Evolutionary conservation across 495 filamentous ascomycete species (phyloP).

Genomic region (Tuber calosporum): DNA sequence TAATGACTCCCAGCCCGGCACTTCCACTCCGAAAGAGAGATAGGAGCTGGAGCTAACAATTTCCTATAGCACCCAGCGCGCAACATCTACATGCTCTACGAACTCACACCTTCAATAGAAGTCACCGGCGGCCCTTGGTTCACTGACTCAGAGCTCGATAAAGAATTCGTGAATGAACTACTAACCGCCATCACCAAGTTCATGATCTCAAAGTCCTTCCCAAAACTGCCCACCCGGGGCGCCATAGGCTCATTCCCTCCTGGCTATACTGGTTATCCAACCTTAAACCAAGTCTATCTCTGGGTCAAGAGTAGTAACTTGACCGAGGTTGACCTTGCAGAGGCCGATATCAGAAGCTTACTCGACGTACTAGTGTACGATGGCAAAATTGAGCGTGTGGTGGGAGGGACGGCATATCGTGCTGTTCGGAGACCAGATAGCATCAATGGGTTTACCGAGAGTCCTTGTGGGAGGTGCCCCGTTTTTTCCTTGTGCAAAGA

Average conservation of each 20-base stretch:
- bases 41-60: slow-evolving; percentile 7
- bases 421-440: slow-evolving; percentile 46
- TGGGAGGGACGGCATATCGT: slow-evolving; percentile 51
- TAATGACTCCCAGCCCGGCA: neutral
- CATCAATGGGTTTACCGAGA: slow-evolving; percentile 68
- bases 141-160: slow-evolving; percentile 76
- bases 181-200: slow-evolving; percentile 62
- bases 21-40: neutral
- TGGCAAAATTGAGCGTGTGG: slow-evolving; percentile 59
- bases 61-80: slow-evolving; percentile 50
- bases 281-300: slow-evolving; percentile 60
- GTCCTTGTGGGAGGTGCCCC: slow-evolving; percentile 84
- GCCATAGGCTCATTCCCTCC: slow-evolving; percentile 55
- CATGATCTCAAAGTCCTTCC: slow-evolving; percentile 52
- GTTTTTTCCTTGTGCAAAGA: slow-evolving; percentile 90
- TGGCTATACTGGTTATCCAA: slow-evolving; percentile 67
- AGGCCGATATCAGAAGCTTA: slow-evolving; percentile 68
- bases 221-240: slow-evolving; percentile 43
- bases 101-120: slow-evolving; percentile 63
- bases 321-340: slow-evolving; percentile 57
- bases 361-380: slow-evolving; percentile 82
- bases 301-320: slow-evolving; percentile 61
- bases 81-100: slow-evolving; percentile 67
- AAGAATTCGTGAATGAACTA: slow-evolving; percentile 70
- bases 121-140: slow-evolving; percentile 92